Percentiles rank a stretch among this genome's conserved stretches.
Conservation (phyloP, 2,329 filamentous ascomycete genomes). For the Paecilomyces niveus region DNA sequence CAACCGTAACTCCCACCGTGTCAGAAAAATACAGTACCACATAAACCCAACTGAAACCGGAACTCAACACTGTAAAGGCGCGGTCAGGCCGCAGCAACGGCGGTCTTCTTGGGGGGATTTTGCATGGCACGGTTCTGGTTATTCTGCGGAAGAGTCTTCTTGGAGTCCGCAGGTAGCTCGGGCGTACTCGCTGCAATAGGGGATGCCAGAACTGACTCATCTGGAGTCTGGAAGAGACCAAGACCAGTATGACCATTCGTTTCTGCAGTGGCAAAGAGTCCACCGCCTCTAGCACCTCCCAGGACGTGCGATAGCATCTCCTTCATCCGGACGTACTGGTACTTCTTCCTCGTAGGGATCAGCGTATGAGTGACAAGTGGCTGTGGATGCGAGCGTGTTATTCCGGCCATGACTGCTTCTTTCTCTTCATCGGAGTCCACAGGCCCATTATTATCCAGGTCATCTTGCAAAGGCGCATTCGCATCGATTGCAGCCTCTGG, state of each 20-base stretch:
- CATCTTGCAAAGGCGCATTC: slow-evolving; percentile 82
- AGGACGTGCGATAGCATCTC: slow-evolving; percentile 56
- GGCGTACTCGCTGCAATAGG: slow-evolving; percentile 15
- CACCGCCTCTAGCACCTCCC: slow-evolving; percentile 40
- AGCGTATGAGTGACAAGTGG: slow-evolving; percentile 62
- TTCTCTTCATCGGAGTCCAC: slow-evolving; percentile 95
- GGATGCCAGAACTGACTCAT: slow-evolving; percentile 17
- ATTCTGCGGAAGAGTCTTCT: slow-evolving; percentile 10
- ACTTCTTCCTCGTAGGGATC: slow-evolving; percentile 46
- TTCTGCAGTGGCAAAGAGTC: slow-evolving; percentile 37
- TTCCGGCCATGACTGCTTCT: slow-evolving; percentile 74
- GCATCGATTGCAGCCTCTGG: slow-evolving; percentile 89
- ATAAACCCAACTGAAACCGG: neutral
- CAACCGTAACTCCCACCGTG: neutral
- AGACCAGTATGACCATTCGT: slow-evolving; percentile 21
- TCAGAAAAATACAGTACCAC: neutral
- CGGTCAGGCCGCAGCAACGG: slow-evolving; percentile 11
- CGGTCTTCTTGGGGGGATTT: slow-evolving; percentile 13
- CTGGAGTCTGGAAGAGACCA: slow-evolving; percentile 26
- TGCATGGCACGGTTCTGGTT: slow-evolving; percentile 4
- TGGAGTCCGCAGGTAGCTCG: slow-evolving; percentile 16
- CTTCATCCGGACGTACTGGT: slow-evolving; percentile 57
- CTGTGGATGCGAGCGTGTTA: slow-evolving; percentile 67
- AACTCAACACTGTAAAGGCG: slow-evolving; percentile 1
- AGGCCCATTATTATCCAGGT: slow-evolving; percentile 70